These are phyloP conservation scores for Eremomyces bilateralis DNA, from an alignment of 495 filamentous ascomycete genomes.

Conservation along the genomic window DNA sequence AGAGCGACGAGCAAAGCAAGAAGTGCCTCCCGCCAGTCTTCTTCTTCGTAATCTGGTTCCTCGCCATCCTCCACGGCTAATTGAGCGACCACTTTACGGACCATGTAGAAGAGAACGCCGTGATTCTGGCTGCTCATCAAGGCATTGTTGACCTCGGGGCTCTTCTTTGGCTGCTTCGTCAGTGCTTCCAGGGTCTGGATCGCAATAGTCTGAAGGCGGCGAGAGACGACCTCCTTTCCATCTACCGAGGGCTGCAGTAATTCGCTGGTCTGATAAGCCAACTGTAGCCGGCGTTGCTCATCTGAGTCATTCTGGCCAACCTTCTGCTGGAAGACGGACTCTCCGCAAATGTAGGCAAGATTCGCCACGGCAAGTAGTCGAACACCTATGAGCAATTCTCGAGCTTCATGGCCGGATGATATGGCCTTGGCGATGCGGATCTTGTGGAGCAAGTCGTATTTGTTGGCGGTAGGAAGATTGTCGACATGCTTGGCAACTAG, in stretches of 20 bases:
- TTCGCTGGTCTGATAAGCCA: slow-evolving; percentile 80
- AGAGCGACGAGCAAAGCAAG: slow-evolving; percentile 54
- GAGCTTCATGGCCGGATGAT: slow-evolving; percentile 34
- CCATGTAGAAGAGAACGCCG: slow-evolving; percentile 81
- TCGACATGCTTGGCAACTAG: slow-evolving; percentile 39
- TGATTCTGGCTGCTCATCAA: slow-evolving; percentile 88
- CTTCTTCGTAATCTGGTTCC: slow-evolving; percentile 35
- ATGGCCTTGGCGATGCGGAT: slow-evolving; percentile 65
- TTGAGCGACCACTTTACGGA: slow-evolving; percentile 71
- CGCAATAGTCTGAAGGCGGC: slow-evolving; percentile 62
- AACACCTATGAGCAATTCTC: slow-evolving; percentile 58
- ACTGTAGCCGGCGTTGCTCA: slow-evolving; percentile 70
- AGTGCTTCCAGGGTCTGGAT: slow-evolving; percentile 63
- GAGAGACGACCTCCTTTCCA: slow-evolving; percentile 41
- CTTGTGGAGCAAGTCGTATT: slow-evolving; percentile 73
- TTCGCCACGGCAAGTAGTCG: slow-evolving; percentile 80
- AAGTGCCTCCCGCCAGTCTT: slow-evolving; percentile 60
- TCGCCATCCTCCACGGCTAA: slow-evolving; percentile 34
- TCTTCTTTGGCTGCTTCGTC: slow-evolving; percentile 51
- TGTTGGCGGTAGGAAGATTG: slow-evolving; percentile 45
- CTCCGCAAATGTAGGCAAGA: slow-evolving; percentile 68
- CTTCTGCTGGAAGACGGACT: slow-evolving; percentile 59
- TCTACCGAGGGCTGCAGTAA: slow-evolving; percentile 58
- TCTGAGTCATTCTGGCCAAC: slow-evolving; percentile 74
- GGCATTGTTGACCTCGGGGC: slow-evolving; percentile 61